phyloP scores from a whole-genome alignment of 2,329 filamentous ascomycete species.

The Pseudogymnoascus sp. region DNA sequence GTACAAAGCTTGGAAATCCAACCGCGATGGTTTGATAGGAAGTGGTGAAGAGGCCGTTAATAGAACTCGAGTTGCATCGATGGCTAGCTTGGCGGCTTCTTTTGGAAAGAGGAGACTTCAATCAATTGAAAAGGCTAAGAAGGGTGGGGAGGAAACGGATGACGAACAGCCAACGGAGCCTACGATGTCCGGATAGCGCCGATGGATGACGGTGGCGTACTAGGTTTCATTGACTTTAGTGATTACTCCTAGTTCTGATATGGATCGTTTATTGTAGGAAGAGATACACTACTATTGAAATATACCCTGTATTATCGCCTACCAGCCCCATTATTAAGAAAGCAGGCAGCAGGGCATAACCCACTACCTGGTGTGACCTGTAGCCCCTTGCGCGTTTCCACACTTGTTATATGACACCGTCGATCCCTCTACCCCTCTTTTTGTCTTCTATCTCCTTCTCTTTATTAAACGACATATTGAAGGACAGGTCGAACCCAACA shows the following conservation, averaged over 20 bases:
- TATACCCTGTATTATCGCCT: too few species aligned
- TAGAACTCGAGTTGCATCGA: conserved; percentile 10
- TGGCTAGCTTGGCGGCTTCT: conserved; percentile 9
- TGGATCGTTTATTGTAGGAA: too few species aligned
- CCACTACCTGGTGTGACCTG: too few species aligned
- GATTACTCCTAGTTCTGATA: neutral
- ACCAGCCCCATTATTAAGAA: too few species aligned
- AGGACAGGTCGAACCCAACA: neutral
- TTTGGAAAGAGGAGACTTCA: conserved; percentile 11
- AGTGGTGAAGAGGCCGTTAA: conserved; percentile 10
- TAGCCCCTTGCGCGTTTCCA: neutral
- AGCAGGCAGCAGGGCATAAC: too few species aligned
- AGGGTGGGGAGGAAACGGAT: neutral
- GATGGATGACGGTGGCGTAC: neutral
- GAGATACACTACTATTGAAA: too few species aligned
- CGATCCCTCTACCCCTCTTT: neutral
- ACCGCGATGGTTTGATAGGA: conserved; percentile 9
- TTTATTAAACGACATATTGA: neutral
- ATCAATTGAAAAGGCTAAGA: neutral
- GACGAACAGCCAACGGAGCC: neutral
- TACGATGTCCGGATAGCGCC: neutral
- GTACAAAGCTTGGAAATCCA: conserved; percentile 12
- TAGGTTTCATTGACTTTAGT: neutral
- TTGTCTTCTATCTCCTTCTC: neutral
- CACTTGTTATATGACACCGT: neutral